Evolutionary conservation across 2,329 filamentous ascomycete genomes (phyloP), one percentile per base, ranked within the genome.

Genomic region (Sclerotinia minor): DNA sequence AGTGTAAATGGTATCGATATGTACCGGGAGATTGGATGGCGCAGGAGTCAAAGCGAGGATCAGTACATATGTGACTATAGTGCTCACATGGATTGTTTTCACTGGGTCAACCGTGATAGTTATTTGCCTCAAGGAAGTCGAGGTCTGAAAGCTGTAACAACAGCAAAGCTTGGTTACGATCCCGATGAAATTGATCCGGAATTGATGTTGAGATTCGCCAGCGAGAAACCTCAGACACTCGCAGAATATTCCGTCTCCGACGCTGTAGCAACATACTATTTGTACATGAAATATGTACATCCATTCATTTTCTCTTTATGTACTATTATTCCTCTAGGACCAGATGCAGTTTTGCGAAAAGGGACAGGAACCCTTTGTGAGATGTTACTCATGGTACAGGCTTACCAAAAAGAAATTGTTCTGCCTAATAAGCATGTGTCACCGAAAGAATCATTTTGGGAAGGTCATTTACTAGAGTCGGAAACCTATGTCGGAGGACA

Each of bases 271-370:
- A 99, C 95, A 0, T 99, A 99, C 78, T 99, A 99, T 77, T 82
- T 99, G 70, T 99, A 99, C 84, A 99, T 99, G 96, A 99, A 99
- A 89, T 99, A 99, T 79, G 92, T 99, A n/a, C 95, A 99, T 78
- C 95, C 95, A 4, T 99, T 99, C 82, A 95, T 99, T 78, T 99
- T 99, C 84, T 98, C 96, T 1, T 83, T 99, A 0, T 99, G 95
- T 80, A 99, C 94, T 1, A 97, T 99, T 80, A 84, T 99, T 77
- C 95, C 95, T 0, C 84, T 99, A 1, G 92, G 92, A 55, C 92
- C 94, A 45, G 94, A 99, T 75, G 95, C 98, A 76, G 92, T 94
- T 1, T 79, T 98, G 74, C 87, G 95, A 73, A 99, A 99, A 79
- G 95, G 95, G 77, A 99, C 95, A 0, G 95, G 95, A 79, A 99